Evolutionary conservation across 2,329 filamentous ascomycete species (phyloP).

Genomic region (Endothia cerciana): DNA sequence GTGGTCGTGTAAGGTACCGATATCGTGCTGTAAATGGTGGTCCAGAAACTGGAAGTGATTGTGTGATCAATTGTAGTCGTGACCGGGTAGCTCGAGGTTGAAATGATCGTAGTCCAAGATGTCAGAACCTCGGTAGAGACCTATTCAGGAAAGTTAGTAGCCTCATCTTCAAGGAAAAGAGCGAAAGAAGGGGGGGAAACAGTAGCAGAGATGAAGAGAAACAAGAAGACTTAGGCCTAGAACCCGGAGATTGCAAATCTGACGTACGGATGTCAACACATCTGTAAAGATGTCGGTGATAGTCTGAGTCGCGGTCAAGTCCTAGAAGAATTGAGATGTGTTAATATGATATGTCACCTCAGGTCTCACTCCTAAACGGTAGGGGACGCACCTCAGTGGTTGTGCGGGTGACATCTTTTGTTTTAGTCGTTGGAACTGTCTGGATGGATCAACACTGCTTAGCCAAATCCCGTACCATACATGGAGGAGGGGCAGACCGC

Average conservation of each 20-base stretch:
- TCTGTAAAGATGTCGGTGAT: background rate
- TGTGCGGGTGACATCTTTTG: background rate
- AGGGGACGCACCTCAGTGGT: background rate
- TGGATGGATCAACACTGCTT: background rate
- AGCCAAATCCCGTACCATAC: background rate
- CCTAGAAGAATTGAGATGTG: background rate
- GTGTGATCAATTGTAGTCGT: constrained; percentile 9
- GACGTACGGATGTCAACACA: background rate
- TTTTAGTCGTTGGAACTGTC: background rate
- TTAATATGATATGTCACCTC: no score
- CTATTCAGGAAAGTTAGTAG: background rate
- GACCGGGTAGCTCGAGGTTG: constrained; percentile 7
- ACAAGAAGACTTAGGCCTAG: no score
- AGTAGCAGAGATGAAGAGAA: no score
- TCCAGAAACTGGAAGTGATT: background rate
- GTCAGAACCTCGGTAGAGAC: constrained; percentile 3
- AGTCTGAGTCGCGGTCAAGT: constrained; percentile 1
- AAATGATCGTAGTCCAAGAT: background rate
- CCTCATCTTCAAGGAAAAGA: background rate
- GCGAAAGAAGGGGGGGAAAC: no score
- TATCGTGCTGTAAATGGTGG: constrained; percentile 1
- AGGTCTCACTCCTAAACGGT: no score
- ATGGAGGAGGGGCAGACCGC: background rate
- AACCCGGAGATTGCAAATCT: background rate
- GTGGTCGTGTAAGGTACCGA: constrained; percentile 6